Percentiles rank a stretch among this genome's conserved stretches.
These are phyloP conservation scores for Ambrosia hybrid DNA, from an alignment of 140 eudicot genomes.

Conservation along the genomic window DNA sequence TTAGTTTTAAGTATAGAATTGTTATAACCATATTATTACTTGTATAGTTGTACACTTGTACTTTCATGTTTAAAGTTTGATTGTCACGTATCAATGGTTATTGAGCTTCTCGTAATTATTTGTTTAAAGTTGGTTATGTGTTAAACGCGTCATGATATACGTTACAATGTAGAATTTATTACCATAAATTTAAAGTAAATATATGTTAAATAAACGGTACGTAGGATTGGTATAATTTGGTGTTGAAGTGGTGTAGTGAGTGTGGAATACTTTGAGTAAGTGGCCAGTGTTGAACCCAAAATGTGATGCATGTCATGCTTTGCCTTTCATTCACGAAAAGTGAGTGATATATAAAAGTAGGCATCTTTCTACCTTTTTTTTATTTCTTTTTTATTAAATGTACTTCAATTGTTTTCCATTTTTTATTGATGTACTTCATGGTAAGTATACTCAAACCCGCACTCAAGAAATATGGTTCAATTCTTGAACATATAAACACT, in stretches of 20 bases:
- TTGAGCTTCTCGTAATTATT: not conserved
- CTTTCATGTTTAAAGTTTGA: too few species aligned
- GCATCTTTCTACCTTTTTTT: slow-evolving; percentile 42
- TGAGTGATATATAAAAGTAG: slow-evolving; percentile 40
- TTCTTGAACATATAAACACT: not conserved
- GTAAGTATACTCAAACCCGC: not conserved
- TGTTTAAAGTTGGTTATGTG: not conserved
- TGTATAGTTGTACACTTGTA: too few species aligned
- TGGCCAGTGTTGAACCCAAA: slow-evolving; percentile 51
- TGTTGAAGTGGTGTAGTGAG: slow-evolving; percentile 40
- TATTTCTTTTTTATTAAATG: not conserved
- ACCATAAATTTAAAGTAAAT: not conserved
- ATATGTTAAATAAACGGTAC: not conserved
- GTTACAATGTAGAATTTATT: not conserved
- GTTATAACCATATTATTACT: not conserved
- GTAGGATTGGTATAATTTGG: slow-evolving; percentile 11
- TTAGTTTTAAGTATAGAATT: not conserved
- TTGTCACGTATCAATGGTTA: too few species aligned
- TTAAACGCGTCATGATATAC: not conserved
- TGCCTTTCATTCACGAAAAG: slow-evolving; percentile 85
- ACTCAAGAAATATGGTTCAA: not conserved
- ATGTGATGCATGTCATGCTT: slow-evolving; percentile 39
- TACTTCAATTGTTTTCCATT: slow-evolving; percentile 7
- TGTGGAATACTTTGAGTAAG: slow-evolving; percentile 61
- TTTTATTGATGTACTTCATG: not conserved